These are phyloP conservation scores for Eucalyptus pauciflora DNA, from an alignment of 345 rosid species.

Conservation along the genomic window DNA sequence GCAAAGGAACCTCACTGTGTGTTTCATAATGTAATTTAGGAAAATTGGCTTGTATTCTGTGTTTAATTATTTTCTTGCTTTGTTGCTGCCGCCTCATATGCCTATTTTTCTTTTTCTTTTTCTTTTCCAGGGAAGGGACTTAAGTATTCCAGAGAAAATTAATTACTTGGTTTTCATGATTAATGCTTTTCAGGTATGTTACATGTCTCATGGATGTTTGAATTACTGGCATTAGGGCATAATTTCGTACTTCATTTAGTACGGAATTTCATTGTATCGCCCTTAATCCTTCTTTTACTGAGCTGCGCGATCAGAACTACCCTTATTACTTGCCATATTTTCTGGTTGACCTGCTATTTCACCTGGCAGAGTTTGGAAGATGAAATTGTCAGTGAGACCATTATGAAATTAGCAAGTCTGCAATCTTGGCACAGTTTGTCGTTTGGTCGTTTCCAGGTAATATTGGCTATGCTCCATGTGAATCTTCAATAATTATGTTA, in stretches of 20 bases:
- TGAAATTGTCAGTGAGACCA: constrained; percentile 77
- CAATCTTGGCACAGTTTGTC: constrained; percentile 91
- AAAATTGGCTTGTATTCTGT: background rate
- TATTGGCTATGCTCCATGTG: background rate
- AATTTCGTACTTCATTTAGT: background rate
- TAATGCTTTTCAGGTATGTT: constrained; percentile 91
- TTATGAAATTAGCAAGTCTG: constrained; percentile 70
- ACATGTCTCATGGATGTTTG: background rate
- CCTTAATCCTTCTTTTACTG: background rate
- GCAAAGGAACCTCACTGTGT: background rate
- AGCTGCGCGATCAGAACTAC: background rate
- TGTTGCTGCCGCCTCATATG: background rate
- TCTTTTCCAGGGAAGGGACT: constrained; percentile 56
- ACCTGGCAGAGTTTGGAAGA: constrained; percentile 87
- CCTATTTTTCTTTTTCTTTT: background rate
- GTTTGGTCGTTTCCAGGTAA: constrained; percentile 92
- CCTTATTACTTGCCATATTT: background rate
- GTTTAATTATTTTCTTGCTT: background rate
- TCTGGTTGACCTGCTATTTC: background rate
- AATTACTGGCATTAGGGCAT: background rate
- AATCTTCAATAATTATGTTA: background rate
- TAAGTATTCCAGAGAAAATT: constrained; percentile 81
- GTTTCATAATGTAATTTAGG: background rate
- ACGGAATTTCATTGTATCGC: background rate
- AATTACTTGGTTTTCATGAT: constrained; percentile 95